phyloP scores from a whole-genome alignment of 2,329 filamentous ascomycete genomes.

The Emergomyces africanus region DNA sequence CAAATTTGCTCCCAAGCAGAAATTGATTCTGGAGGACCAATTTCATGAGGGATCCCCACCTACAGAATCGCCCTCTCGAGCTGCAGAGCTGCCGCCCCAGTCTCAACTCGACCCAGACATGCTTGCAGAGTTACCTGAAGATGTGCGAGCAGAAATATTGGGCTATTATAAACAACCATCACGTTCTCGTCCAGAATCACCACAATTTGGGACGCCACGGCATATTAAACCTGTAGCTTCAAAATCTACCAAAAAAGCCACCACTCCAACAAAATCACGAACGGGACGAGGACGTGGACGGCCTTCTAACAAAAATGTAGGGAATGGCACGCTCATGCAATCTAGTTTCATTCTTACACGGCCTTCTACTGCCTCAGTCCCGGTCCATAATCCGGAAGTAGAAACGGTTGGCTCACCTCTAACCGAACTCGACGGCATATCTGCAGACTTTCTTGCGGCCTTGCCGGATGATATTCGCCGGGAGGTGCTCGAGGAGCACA shows the following conservation, averaged over 20 bases:
- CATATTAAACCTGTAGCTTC: slow-evolving; percentile 28
- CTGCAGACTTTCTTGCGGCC: slow-evolving; percentile 64
- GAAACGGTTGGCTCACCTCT: slow-evolving; percentile 17
- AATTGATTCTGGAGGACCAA: slow-evolving; percentile 13
- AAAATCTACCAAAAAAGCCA: slow-evolving; percentile 31
- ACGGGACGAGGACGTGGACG: slow-evolving; percentile 41
- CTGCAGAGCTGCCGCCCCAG: slow-evolving; percentile 42
- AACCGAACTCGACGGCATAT: slow-evolving; percentile 32
- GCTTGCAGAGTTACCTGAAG: slow-evolving; percentile 68
- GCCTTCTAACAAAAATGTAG: slow-evolving; percentile 38
- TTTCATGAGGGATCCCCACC: slow-evolving; percentile 15
- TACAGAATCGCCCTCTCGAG: slow-evolving; percentile 21
- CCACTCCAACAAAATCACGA: slow-evolving; percentile 50
- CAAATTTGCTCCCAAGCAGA: slow-evolving; percentile 52
- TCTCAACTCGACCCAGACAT: slow-evolving; percentile 78
- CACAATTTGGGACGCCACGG: slow-evolving; percentile 25
- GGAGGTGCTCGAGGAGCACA: slow-evolving; percentile 68
- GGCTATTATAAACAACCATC: slow-evolving; percentile 47
- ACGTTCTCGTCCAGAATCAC: slow-evolving; percentile 20
- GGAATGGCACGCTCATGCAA: slow-evolving; percentile 53
- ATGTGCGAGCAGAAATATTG: slow-evolving; percentile 73
- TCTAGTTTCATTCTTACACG: slow-evolving; percentile 53
- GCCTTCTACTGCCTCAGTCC: slow-evolving; percentile 10
- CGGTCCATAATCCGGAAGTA: slow-evolving; percentile 8
- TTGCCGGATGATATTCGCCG: slow-evolving; percentile 66